Conservation (phyloP, 2,329 filamentous ascomycete genomes). For the Colletotrichum falcatum region DNA sequence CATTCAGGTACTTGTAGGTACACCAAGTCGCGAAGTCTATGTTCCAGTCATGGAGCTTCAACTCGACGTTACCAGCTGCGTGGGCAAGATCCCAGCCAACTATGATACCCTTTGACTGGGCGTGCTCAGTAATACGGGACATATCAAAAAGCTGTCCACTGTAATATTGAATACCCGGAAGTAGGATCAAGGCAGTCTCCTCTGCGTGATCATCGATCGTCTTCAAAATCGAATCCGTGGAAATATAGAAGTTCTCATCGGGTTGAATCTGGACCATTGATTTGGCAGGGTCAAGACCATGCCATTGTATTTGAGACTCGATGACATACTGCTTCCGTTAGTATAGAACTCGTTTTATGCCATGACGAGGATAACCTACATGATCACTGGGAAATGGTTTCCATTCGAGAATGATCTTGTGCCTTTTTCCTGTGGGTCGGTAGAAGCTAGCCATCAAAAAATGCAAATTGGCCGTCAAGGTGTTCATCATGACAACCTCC, state of each 20-base stretch:
- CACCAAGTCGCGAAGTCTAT: slow-evolving; percentile 89
- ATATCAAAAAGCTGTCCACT: slow-evolving; percentile 85
- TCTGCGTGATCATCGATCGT: slow-evolving; percentile 76
- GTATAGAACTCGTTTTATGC: neutral
- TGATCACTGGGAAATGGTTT: slow-evolving; percentile 92
- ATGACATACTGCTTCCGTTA: slow-evolving; percentile 74
- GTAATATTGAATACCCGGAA: slow-evolving; percentile 85
- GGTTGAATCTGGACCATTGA: slow-evolving; percentile 82
- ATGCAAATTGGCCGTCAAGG: slow-evolving; percentile 84
- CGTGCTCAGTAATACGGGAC: slow-evolving; percentile 75
- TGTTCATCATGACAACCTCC: slow-evolving; percentile 91
- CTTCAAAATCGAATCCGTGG: slow-evolving; percentile 73
- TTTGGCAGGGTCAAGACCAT: slow-evolving; percentile 73
- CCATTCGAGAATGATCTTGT: slow-evolving; percentile 90
- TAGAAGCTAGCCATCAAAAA: slow-evolving; percentile 89
- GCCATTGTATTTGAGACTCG: slow-evolving; percentile 81
- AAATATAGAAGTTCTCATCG: slow-evolving; percentile 67
- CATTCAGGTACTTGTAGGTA: slow-evolving; percentile 86
- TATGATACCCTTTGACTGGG: slow-evolving; percentile 72
- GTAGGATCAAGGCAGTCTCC: slow-evolving; percentile 75
- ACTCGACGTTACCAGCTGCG: slow-evolving; percentile 79
- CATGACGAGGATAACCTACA: slow-evolving; percentile 55
- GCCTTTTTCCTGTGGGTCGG: slow-evolving; percentile 69
- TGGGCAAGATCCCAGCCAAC: slow-evolving; percentile 86
- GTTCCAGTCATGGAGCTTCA: slow-evolving; percentile 80